Conservation (phyloP, 2,329 filamentous ascomycete species). For the Talaromyces sp. region DNA sequence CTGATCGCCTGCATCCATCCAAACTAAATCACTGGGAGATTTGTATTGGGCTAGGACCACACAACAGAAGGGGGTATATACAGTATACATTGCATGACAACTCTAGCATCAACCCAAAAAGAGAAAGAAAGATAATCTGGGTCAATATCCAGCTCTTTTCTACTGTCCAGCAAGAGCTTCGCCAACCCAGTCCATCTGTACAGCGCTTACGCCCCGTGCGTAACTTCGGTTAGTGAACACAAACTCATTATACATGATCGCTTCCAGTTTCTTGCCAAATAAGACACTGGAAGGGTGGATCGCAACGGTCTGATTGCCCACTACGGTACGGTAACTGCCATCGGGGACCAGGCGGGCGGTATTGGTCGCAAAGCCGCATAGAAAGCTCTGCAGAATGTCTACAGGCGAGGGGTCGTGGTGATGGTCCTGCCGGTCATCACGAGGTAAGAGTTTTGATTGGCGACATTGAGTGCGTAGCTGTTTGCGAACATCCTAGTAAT, state of each 20-base stretch:
- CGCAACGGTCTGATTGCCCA: conserved; percentile 63
- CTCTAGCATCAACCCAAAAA: neutral
- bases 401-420: conserved; percentile 44
- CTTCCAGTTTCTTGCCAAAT: conserved; percentile 63
- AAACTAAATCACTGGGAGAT: neutral
- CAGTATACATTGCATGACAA: conserved; percentile 1
- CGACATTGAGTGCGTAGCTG: conserved; percentile 61
- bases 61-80: conserved; percentile 1
- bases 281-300: conserved; percentile 66
- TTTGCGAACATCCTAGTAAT: conserved; percentile 59
- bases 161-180: conserved; percentile 47
- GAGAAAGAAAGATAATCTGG: neutral
- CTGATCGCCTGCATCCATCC: conserved; percentile 4
- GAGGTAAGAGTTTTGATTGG: conserved; percentile 48
- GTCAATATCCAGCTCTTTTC: neutral
- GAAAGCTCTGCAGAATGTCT: conserved; percentile 60
- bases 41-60: neutral
- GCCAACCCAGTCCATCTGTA: conserved; percentile 65
- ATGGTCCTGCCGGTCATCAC: conserved; percentile 25
- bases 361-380: conserved; percentile 62
- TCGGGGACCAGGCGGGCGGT: conserved; percentile 63
- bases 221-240: conserved; percentile 67
- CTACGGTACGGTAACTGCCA: conserved; percentile 63
- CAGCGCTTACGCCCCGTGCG: conserved; percentile 63
- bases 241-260: conserved; percentile 67